These are phyloP conservation scores for Odontarrhena argentea DNA, from an alignment of 345 rosid species.

Conservation along the genomic window DNA sequence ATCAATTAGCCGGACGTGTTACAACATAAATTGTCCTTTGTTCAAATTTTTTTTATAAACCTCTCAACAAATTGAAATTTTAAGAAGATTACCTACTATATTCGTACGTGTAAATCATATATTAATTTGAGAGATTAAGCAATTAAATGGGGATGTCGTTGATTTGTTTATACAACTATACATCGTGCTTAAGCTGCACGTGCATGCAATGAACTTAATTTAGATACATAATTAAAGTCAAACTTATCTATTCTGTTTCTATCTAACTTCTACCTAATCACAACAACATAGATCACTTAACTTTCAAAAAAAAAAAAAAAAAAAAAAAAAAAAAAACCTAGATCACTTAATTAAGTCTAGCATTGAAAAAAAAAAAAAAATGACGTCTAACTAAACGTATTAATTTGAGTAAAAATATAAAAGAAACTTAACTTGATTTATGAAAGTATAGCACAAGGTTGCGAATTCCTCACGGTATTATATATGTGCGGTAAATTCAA, in stretches of 20 bases:
- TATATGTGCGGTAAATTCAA: background rate
- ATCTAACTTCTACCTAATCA: conserved; percentile 38
- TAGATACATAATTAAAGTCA: background rate
- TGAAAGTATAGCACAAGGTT: background rate
- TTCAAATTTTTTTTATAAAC: background rate
- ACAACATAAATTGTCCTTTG: background rate
- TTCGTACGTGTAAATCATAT: background rate
- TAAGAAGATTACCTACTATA: conserved; percentile 16
- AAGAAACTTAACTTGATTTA: conserved; percentile 1
- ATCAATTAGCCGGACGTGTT: conserved; percentile 13
- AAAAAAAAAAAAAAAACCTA: too few relatives aligned
- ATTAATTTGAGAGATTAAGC: background rate
- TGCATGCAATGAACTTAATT: conserved; percentile 20
- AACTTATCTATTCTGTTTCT: conserved; percentile 8
- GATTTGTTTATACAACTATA: conserved; percentile 8
- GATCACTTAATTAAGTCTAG: background rate
- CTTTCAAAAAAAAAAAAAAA: too few relatives aligned
- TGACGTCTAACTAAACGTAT: background rate
- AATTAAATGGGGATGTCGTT: background rate
- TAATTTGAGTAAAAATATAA: background rate
- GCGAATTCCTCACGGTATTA: background rate
- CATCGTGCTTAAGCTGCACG: conserved; percentile 22
- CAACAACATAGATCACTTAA: background rate
- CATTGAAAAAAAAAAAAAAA: too few relatives aligned
- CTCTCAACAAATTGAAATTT: conserved; percentile 5